Evolutionary conservation across 495 filamentous ascomycete genomes (phyloP), one percentile per base, ranked within the genome.

Genomic region (Neurospora sp.): DNA sequence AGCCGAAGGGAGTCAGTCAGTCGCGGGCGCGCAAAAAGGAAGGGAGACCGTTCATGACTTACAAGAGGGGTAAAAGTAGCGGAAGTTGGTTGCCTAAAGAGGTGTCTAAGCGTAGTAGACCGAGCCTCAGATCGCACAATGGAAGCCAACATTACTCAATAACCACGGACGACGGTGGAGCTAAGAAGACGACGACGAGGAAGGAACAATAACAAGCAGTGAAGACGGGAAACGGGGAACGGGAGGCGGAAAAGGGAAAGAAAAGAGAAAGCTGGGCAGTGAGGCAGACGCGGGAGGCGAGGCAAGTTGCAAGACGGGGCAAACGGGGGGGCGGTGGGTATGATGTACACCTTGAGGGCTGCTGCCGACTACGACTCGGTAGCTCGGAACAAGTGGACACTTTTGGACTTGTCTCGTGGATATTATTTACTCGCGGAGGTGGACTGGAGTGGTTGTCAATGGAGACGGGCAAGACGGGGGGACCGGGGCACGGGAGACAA

Each of bases 71-170:
- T 7, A 31, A 62, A 17, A 80, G 77, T 74, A 80, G 71, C 40
- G 75, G 73, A 70, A 37, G 69, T 70, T 11, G 73, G 77, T 24
- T 77, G 73, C 74, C 69, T 76, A 42, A 75, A 31, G 70, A 81
- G 73, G 73, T 76, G 74, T 73, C 77, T 79, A 69, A 81, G 74
- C 48, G 77, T 74, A 73, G 80, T 74, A 75, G 79, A 82, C 78
- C 79, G 78, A 75, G 78, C 77, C 77, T 79, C 78, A 77, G 76
- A 74, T 45, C 79, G 48, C 71, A 75, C 76, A 73, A 80, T 74
- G 59, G 74, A 71, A 74, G 79, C 71, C 74, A 81, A 81, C 80
- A 81, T 81, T 75, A 43, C 70, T 42, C 70, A 34, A 45, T 31
- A 43, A 31, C 70, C 38, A 43, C 70, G 38, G 21, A 54, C 24